phyloP scores from a whole-genome alignment of 495 filamentous ascomycete genomes.

The Arthonia radiata region DNA sequence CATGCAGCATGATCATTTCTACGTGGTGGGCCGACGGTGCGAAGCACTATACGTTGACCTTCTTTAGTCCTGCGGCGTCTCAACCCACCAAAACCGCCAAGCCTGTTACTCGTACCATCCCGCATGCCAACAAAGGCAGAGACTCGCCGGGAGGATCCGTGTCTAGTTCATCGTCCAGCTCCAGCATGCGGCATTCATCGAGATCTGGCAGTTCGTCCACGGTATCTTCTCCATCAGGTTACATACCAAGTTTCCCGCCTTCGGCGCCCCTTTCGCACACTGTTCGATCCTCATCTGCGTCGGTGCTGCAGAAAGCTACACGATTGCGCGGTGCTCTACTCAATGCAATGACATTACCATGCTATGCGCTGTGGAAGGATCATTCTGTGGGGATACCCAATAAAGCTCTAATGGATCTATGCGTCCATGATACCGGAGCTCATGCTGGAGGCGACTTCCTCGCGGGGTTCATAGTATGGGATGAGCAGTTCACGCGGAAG shows the following conservation, averaged over 20 bases:
- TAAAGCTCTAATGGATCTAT: constrained; percentile 28
- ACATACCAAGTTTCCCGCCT: constrained; percentile 29
- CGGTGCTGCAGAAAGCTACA: constrained; percentile 35
- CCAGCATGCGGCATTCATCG: constrained; percentile 15
- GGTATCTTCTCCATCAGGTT: constrained; percentile 9
- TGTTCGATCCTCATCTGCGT: constrained; percentile 23
- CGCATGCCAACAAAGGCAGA: constrained; percentile 12
- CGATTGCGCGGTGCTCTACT: constrained; percentile 47
- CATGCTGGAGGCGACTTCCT: constrained; percentile 27
- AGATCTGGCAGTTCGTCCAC: constrained; percentile 7
- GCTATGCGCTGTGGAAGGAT: constrained; percentile 50
- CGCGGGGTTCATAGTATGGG: constrained; percentile 27
- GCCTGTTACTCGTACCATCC: constrained; percentile 8
- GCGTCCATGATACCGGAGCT: constrained; percentile 17
- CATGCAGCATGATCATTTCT: constrained; percentile 43
- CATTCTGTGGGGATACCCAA: constrained; percentile 40
- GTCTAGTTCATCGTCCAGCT: constrained; percentile 13
- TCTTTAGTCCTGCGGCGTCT: constrained; percentile 23
- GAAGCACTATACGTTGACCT: constrained; percentile 39
- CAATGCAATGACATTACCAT: constrained; percentile 38
- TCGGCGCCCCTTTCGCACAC: constrained; percentile 28
- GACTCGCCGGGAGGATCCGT: constrained; percentile 6
- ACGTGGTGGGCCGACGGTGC: constrained; percentile 34
- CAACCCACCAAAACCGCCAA: constrained; percentile 7
- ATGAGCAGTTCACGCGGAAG: constrained; percentile 33